Evolutionary conservation across 164 flowering plant species (phyloP).

Genomic region (Liquidambar formosana): DNA sequence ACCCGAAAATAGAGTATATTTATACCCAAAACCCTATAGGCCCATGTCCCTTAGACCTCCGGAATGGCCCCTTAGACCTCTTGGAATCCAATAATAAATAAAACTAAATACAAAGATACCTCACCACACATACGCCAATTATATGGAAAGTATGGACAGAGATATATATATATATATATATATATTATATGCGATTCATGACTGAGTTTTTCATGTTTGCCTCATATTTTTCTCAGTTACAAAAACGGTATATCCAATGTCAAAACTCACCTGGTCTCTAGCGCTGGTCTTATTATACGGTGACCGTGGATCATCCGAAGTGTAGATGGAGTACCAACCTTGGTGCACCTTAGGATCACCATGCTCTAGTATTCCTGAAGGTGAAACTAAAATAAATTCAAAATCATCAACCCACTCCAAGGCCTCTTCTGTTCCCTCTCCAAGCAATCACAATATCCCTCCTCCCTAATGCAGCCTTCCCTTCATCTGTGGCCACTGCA

Average conservation of each 20-base stretch:
- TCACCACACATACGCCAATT: too few relatives aligned
- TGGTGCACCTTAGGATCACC: constrained; percentile 33
- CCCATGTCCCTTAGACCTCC: too few relatives aligned
- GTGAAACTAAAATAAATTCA: constrained; percentile 37
- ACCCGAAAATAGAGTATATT: too few relatives aligned
- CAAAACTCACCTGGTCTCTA: constrained; percentile 48
- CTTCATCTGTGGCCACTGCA: constrained; percentile 50
- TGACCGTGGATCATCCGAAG: constrained; percentile 40
- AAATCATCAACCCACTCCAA: constrained; percentile 50
- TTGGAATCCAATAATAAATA: too few relatives aligned
- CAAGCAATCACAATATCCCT: constrained; percentile 54
- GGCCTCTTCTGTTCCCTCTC: constrained; percentile 46
- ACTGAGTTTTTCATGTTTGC: too few relatives aligned
- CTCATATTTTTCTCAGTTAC: too few relatives aligned
- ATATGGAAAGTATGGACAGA: too few relatives aligned
- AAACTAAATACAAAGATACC: too few relatives aligned
- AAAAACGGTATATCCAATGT: neutral
- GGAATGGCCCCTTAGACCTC: too few relatives aligned
- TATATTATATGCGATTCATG: too few relatives aligned
- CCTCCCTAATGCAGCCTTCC: constrained; percentile 37
- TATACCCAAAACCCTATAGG: too few relatives aligned
- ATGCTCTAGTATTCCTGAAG: constrained; percentile 16
- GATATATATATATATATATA: too few relatives aligned
- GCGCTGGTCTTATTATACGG: constrained; percentile 49
- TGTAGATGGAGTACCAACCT: constrained; percentile 64